phyloP scores from a whole-genome alignment of 768 basidiomycete species.

The Strobilomyces echinocephalus region DNA sequence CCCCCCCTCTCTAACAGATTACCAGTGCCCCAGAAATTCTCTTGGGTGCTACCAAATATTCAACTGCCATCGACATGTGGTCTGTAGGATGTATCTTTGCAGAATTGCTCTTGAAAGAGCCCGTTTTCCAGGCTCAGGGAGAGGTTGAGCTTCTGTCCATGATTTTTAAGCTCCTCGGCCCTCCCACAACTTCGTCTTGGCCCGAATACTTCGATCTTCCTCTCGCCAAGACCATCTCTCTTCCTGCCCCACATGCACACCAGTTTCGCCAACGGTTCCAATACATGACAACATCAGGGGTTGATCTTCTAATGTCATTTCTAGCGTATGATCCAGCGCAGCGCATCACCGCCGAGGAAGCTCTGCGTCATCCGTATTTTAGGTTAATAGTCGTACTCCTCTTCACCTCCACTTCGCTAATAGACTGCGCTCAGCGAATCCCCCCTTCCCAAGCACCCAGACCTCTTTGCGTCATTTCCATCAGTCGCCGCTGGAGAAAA shows the following conservation, averaged over 20 bases:
- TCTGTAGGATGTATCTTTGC: conserved; percentile 98
- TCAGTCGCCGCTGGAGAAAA: conserved; percentile 95
- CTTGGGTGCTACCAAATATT: conserved; percentile 88
- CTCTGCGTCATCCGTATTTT: conserved; percentile 88
- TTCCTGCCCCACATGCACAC: conserved; percentile 69
- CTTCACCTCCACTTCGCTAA: background rate
- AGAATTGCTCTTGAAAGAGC: conserved; percentile 90
- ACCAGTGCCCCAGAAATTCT: conserved; percentile 90
- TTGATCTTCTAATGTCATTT: conserved; percentile 77
- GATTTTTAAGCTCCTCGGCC: conserved; percentile 93
- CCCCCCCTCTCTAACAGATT: conserved; percentile 8
- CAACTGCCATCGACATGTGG: conserved; percentile 97
- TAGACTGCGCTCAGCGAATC: conserved; percentile 59
- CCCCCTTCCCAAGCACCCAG: conserved; percentile 92
- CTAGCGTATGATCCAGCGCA: conserved; percentile 86
- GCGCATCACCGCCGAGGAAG: conserved; percentile 86
- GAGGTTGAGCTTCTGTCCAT: conserved; percentile 89
- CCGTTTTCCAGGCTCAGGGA: conserved; percentile 94
- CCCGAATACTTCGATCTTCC: conserved; percentile 78
- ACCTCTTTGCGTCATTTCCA: conserved; percentile 93
- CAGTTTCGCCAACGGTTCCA: conserved; percentile 84
- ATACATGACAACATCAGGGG: conserved; percentile 75
- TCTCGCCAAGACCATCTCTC: conserved; percentile 69
- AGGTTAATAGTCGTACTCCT: conserved; percentile 40
- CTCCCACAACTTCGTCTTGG: conserved; percentile 86